Evolutionary conservation across 2,329 filamentous ascomycete genomes (phyloP), one percentile per base, ranked within the genome.

Genomic region (Talaromyces sp.): DNA sequence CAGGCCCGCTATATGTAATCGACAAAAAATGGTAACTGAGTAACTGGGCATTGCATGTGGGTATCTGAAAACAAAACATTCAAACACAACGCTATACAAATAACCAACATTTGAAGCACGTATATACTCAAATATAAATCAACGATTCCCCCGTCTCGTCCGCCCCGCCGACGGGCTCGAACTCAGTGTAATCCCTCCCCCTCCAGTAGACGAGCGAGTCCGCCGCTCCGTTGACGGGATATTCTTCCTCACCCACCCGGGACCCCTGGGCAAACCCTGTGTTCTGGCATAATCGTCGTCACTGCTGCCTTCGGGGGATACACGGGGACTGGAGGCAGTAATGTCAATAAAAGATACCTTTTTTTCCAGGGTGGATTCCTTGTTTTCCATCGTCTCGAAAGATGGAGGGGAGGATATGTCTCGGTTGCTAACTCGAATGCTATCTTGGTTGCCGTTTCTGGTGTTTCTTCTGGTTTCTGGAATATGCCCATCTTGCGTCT

Each of bases 321-420:
- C 61, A 0, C 65, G 63, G 21, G 73, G 72, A 61, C 74, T 77
- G 12, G 70, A 72, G n/a, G 69, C 64, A 9, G 75, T 77, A 50
- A 77, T 63, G 59, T 77, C 75, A 19, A 62, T 54, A 31, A 75
- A 56, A 27, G 69, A 64, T 35, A 62, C 50, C 24, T 19, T 50
- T 31, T 27, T 19, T 26, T 52, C 48, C 51, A 35, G 26, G 7
- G n/a, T 14, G n/a, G 21, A 4, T 8, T 10, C 5, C 17, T 27
- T 19, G 48, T 11, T 26, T 52, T 52, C 48, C 27, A 52, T 29
- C 14, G 24, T 27, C 24, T 52, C 24, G 17, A 52, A 52, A 10
- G 48, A 24, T 7, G 43, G 43, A 29, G 48, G 24, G 24, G 27
- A 52, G 46, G 29, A 8, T 11, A 10, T 35, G 17, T 35, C 27